Conservation (phyloP, 768 basidiomycete genomes). For the Leccinellum albellum region DNA sequence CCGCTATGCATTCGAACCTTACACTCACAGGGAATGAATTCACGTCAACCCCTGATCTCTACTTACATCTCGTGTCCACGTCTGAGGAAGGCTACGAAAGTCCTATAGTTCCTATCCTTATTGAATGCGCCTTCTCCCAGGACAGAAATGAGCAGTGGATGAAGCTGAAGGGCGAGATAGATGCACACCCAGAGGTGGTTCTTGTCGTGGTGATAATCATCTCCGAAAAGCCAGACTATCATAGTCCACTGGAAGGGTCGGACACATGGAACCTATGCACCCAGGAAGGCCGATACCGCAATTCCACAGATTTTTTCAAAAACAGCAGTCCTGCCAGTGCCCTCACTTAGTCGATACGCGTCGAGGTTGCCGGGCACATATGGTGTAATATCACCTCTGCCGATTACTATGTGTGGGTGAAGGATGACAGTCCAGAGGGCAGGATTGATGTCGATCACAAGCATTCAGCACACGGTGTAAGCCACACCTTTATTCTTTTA, state of each 20-base stretch:
- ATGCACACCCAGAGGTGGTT: background rate
- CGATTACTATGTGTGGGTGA: background rate
- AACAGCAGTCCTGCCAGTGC: background rate
- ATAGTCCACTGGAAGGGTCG: background rate
- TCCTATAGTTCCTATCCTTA: background rate
- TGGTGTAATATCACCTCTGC: background rate
- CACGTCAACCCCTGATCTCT: background rate
- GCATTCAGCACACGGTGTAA: background rate
- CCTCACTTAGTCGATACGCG: background rate
- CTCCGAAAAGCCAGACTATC: background rate
- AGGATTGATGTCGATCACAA: background rate
- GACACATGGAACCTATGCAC: background rate
- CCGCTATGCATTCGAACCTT: background rate
- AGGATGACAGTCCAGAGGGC: background rate
- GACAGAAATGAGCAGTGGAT: background rate
- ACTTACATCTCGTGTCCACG: background rate
- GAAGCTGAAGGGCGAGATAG: background rate
- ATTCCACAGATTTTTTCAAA: background rate
- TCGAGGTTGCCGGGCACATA: background rate
- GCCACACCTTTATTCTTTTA: background rate
- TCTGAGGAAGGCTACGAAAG: background rate
- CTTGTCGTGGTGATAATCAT: background rate
- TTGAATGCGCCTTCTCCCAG: slow-evolving; percentile 4
- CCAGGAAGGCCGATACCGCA: background rate
- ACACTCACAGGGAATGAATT: background rate